These are phyloP conservation scores for Meyerozyma smithsonii DNA, from an alignment of 1,139 yeast species.

Conservation along the genomic window DNA sequence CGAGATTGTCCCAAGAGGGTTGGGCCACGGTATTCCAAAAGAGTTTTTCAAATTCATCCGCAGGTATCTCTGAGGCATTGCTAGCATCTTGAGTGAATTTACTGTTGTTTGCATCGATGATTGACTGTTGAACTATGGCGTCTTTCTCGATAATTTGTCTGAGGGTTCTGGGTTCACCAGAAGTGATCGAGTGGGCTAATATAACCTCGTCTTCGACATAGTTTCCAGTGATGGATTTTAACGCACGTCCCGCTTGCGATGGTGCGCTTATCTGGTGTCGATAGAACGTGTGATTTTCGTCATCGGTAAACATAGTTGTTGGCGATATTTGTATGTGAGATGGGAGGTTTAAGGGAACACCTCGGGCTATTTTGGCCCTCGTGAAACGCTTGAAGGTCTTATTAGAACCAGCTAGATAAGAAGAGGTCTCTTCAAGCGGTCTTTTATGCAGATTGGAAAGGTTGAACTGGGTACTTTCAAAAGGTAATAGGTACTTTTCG, in stretches of 20 bases:
- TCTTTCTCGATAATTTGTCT: neutral
- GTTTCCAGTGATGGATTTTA: constrained; percentile 8
- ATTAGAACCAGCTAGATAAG: constrained; percentile 42
- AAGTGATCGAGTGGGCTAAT: constrained; percentile 12
- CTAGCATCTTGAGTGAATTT: neutral
- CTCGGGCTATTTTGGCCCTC: constrained; percentile 42
- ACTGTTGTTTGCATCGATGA: neutral
- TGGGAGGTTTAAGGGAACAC: constrained; percentile 42
- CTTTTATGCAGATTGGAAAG: neutral
- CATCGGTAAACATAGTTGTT: constrained; percentile 18
- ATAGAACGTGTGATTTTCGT: neutral
- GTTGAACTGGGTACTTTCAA: constrained; percentile 15
- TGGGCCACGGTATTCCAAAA: neutral
- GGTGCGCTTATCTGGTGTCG: neutral
- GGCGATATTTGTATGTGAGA: constrained; percentile 33
- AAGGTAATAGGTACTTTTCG: constrained; percentile 31
- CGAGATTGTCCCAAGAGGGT: neutral
- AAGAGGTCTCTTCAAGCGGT: neutral
- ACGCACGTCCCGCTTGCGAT: constrained; percentile 6
- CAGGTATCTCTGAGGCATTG: neutral
- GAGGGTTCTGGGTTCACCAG: constrained; percentile 8
- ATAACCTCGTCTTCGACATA: constrained; percentile 13
- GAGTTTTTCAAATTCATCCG: neutral
- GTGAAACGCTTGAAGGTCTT: constrained; percentile 41
- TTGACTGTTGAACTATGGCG: neutral